These are phyloP conservation scores for Hymenoscyphus fraxineus DNA, from an alignment of 2,329 filamentous ascomycete genomes.

Conservation along the genomic window DNA sequence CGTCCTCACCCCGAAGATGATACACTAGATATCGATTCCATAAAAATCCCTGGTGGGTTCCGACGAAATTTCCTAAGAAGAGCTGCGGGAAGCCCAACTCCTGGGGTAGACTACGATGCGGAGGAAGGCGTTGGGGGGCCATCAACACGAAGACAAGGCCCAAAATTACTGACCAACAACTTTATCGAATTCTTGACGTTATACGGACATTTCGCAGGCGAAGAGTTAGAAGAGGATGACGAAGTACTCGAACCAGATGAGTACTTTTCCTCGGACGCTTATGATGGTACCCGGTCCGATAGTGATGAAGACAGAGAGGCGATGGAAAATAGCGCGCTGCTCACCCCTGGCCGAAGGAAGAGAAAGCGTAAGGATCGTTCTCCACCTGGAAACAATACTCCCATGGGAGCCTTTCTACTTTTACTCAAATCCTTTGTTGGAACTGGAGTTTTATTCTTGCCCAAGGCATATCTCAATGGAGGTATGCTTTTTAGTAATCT, in stretches of 20 bases:
- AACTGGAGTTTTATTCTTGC: slow-evolving; percentile 89
- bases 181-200: slow-evolving; percentile 94
- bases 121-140: slow-evolving; percentile 36
- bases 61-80: slow-evolving; percentile 83
- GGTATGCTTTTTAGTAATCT: slow-evolving; percentile 96
- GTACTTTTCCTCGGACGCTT: slow-evolving; percentile 76
- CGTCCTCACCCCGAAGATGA: slow-evolving; percentile 77
- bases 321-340: slow-evolving; percentile 82
- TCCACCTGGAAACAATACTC: slow-evolving; percentile 70
- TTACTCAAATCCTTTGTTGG: slow-evolving; percentile 97
- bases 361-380: slow-evolving; percentile 73
- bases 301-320: slow-evolving; percentile 69
- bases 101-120: slow-evolving; percentile 30
- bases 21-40: slow-evolving; percentile 79
- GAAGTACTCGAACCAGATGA: slow-evolving; percentile 83
- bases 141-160: slow-evolving; percentile 40
- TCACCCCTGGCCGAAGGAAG: slow-evolving; percentile 71
- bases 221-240: slow-evolving; percentile 94
- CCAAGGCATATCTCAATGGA: slow-evolving; percentile 89
- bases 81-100: slow-evolving; percentile 61
- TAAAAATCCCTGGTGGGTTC: slow-evolving; percentile 92
- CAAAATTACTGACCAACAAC: slow-evolving; percentile 77
- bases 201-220: slow-evolving; percentile 96
- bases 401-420: slow-evolving; percentile 75
- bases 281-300: slow-evolving; percentile 42